These are phyloP conservation scores for Aphanomyces invadans DNA, from an alignment of 352 stramenopile species.

Conservation along the genomic window DNA sequence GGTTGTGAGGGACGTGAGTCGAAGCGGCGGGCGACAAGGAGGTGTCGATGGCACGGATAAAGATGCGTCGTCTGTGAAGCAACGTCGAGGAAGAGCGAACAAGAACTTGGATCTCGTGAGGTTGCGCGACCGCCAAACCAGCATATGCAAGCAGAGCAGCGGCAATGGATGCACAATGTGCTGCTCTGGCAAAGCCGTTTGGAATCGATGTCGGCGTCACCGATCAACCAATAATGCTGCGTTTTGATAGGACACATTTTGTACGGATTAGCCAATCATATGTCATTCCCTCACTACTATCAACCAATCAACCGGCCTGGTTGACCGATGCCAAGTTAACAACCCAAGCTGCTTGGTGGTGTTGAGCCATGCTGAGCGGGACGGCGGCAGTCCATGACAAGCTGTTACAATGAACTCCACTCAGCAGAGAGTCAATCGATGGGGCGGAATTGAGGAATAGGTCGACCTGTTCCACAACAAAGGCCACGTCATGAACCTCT, in stretches of 20 bases:
- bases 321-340: too few relatives aligned
- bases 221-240: slow-evolving; percentile 1
- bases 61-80: neutral
- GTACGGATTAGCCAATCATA: neutral
- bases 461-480: too few relatives aligned
- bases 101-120: slow-evolving; percentile 1
- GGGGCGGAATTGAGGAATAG: too few relatives aligned
- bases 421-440: too few relatives aligned
- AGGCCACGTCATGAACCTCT: too few relatives aligned
- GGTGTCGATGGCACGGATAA: neutral
- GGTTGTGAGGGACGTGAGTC: slow-evolving; percentile 19
- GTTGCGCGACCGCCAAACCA: neutral
- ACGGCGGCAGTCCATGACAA: too few relatives aligned
- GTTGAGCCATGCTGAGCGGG: too few relatives aligned
- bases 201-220: neutral
- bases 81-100: neutral
- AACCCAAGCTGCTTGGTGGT: too few relatives aligned
- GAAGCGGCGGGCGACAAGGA: neutral
- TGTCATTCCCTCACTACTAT: too few relatives aligned
- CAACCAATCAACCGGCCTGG: too few relatives aligned
- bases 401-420: too few relatives aligned
- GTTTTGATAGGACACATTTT: neutral
- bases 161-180: neutral
- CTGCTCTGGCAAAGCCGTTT: too few relatives aligned
- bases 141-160: neutral